Evolutionary conservation across 2,329 filamentous ascomycete genomes (phyloP), one percentile per base, ranked within the genome.

Genomic region (Apiospora saccharicola): DNA sequence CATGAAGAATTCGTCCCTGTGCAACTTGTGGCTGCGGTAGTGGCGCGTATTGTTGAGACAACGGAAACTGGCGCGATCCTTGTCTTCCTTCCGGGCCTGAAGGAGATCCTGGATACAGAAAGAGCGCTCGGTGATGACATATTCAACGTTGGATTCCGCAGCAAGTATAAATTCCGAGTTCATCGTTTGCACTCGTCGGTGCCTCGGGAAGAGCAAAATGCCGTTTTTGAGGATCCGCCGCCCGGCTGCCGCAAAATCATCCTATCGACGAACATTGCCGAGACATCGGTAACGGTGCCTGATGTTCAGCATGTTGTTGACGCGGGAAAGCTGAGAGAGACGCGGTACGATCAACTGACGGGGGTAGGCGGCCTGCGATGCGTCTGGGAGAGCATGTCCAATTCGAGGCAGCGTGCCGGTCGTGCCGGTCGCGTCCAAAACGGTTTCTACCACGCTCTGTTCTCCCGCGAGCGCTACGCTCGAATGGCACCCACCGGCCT

Each of bases 251-350:
- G 87, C 61, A 85, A 86, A 73, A 82, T 88, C 44, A 85, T 88
- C 46, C 78, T 88, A 12, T 81, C 85, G 4, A 88, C 86, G 0
- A 86, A 87, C 71, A 85, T 88, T 72, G 85, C 85, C 8, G 86
- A 88, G 75, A 86, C 85, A 0, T 86, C 84, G 4, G 78, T 88
- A 53, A 88, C 86, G 7, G 83, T 88, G n/a, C 82, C 85, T 12
- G 86, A 88, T 73, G 85, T 88, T 26, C 82, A 82, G 71, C 85
- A 83, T 75, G 85, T 89, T 2, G 79, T 89, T 46, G 87, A 89
- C 73, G 79, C 80, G 22, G 87, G 87, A 26, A 80, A 80, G 64
- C 71, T 77, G 44, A 75, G 78, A 22, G 78, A 81, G 74, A 79
- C 76, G 43, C 68, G 86, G 47, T 86, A 85, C 74, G 81, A 86